Percentiles rank a stretch among this genome's conserved stretches.
Conservation (phyloP, 2,329 filamentous ascomycete genomes). For the Atkinsonella texensis region DNA sequence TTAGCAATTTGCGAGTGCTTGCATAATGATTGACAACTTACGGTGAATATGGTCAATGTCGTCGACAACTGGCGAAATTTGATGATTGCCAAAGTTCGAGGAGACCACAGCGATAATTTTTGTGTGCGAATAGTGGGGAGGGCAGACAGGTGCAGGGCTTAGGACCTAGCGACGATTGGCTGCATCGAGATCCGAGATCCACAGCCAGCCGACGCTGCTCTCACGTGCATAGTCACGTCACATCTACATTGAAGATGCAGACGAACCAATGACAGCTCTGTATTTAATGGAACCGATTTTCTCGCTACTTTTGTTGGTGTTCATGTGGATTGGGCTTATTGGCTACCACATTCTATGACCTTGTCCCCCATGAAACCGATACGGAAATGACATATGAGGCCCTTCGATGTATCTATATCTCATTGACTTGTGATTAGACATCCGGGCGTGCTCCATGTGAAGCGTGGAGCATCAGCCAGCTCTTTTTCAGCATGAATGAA, state of each 20-base stretch:
- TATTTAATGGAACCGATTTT: not conserved
- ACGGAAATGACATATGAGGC: too few relatives aligned
- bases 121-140: conserved; percentile 30
- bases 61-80: conserved; percentile 30
- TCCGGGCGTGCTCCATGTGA: too few relatives aligned
- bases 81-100: conserved; percentile 27
- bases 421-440: too few relatives aligned
- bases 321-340: not conserved
- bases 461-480: too few relatives aligned
- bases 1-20: conserved; percentile 28
- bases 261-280: not conserved
- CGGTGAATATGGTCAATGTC: conserved; percentile 36
- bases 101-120: conserved; percentile 27
- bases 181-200: not conserved
- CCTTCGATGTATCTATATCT: too few relatives aligned
- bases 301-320: not conserved
- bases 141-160: conserved; percentile 27
- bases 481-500: conserved; percentile 46
- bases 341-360: not conserved
- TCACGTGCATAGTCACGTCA: conserved; percentile 7
- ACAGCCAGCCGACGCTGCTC: not conserved
- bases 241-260: not conserved
- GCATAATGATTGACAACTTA: conserved; percentile 26
- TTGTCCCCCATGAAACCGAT: too few relatives aligned
- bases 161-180: conserved; percentile 24